Evolutionary conservation across 140 eudicot genomes (phyloP).

Genomic region (Erigeron philadelphicus): DNA sequence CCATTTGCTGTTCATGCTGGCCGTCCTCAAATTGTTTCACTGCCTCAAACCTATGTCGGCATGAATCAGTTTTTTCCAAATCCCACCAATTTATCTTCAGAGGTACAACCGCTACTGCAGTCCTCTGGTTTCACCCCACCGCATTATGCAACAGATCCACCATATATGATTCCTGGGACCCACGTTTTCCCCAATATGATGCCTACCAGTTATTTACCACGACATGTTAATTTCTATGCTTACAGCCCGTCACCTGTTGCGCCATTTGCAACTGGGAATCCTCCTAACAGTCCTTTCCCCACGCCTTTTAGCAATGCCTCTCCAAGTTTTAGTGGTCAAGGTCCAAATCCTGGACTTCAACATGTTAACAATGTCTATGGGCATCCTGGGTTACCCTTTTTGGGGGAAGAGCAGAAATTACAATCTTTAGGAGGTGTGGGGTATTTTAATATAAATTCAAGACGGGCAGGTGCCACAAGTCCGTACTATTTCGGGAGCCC

Average conservation of each 20-base stretch:
- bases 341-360: slow-evolving; percentile 37
- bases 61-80: slow-evolving; percentile 32
- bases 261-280: slow-evolving; percentile 44
- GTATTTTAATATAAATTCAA: slow-evolving; percentile 28
- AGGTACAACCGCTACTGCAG: slow-evolving; percentile 23
- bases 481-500: slow-evolving; percentile 38
- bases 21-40: slow-evolving; percentile 28
- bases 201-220: slow-evolving; percentile 42
- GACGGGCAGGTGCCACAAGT: slow-evolving; percentile 29
- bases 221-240: slow-evolving; percentile 45
- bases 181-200: slow-evolving; percentile 35
- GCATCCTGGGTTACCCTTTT: slow-evolving; percentile 38
- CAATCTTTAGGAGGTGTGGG: slow-evolving; percentile 35
- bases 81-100: slow-evolving; percentile 31
- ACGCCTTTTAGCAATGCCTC: slow-evolving; percentile 30
- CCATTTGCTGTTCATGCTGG: slow-evolving; percentile 12
- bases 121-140: slow-evolving; percentile 40
- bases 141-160: slow-evolving; percentile 37
- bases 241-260: slow-evolving; percentile 33
- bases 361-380: slow-evolving; percentile 41
- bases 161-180: slow-evolving; percentile 39
- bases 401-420: slow-evolving; percentile 29
- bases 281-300: slow-evolving; percentile 36
- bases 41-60: slow-evolving; percentile 25
- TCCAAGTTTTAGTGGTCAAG: slow-evolving; percentile 31